A percentile compares a stretch with the other conserved stretches of the same genome.
These are phyloP conservation scores for Hura crepitans DNA, from an alignment of 441 rosid genomes.

Conservation along the genomic window DNA sequence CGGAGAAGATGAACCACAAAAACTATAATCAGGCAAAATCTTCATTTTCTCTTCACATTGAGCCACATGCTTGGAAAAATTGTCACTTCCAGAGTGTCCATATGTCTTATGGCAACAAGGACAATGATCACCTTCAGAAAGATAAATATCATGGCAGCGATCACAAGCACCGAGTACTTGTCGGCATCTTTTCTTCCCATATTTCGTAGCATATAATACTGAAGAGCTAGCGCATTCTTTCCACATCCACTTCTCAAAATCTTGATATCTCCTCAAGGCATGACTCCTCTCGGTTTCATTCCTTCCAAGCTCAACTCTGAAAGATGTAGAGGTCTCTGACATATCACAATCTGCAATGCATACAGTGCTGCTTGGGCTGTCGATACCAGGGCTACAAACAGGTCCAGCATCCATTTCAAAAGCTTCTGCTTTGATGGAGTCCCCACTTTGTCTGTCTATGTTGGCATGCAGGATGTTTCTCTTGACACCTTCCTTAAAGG, in stretches of 20 bases:
- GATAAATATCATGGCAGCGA: slow-evolving; percentile 46
- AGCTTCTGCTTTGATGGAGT: slow-evolving; percentile 31
- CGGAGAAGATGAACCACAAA: slow-evolving; percentile 41
- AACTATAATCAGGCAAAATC: slow-evolving; percentile 25
- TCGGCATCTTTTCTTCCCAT: slow-evolving; percentile 52
- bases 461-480: slow-evolving; percentile 23
- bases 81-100: slow-evolving; percentile 26
- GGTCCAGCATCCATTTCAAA: slow-evolving; percentile 21
- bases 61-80: slow-evolving; percentile 46
- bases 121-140: slow-evolving; percentile 39
- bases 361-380: slow-evolving; percentile 36
- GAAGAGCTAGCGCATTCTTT: slow-evolving; percentile 48
- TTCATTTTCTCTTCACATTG: slow-evolving; percentile 32
- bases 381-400: slow-evolving; percentile 19
- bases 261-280: slow-evolving; percentile 57
- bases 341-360: slow-evolving; percentile 43
- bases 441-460: slow-evolving; percentile 23
- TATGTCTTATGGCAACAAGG: slow-evolving; percentile 45
- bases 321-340: slow-evolving; percentile 55
- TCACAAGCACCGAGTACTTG: slow-evolving; percentile 51
- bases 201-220: slow-evolving; percentile 42
- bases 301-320: slow-evolving; percentile 55
- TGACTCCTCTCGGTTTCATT: slow-evolving; percentile 37
- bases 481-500: slow-evolving; percentile 61
- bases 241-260: slow-evolving; percentile 81